Conservation (phyloP, 352 stramenopile genomes). For the Phytopythium montanum region DNA sequence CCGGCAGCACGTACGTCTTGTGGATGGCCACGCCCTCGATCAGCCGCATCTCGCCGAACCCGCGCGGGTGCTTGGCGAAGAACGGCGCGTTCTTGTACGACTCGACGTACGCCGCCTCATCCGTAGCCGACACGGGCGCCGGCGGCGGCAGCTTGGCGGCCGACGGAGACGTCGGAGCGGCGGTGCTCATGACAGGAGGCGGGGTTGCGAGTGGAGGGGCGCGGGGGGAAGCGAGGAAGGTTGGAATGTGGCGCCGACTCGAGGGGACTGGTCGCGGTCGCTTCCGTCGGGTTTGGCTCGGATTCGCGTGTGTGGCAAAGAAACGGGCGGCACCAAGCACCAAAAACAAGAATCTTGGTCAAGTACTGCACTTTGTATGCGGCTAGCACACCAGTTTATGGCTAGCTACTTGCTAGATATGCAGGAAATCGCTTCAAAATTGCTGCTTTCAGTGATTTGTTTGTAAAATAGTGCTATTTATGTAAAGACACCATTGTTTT, state of each 20-base stretch:
- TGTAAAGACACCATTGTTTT: too few relatives aligned
- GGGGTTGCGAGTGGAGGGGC: background rate
- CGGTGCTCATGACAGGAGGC: conserved; percentile 34
- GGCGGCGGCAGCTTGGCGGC: conserved; percentile 8
- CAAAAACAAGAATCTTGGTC: conserved; percentile 12
- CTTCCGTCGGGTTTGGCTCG: background rate
- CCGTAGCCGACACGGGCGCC: conserved; percentile 4
- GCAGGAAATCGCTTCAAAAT: too few relatives aligned
- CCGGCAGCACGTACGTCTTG: conserved; percentile 67
- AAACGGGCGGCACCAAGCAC: conserved; percentile 32
- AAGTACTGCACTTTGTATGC: too few relatives aligned
- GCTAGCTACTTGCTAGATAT: background rate
- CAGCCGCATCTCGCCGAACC: conserved; percentile 77
- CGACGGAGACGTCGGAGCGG: conserved; percentile 1
- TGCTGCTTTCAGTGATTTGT: too few relatives aligned
- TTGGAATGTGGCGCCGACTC: conserved; percentile 1
- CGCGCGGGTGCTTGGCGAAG: conserved; percentile 73
- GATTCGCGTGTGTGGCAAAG: conserved; percentile 9
- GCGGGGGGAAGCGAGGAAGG: background rate
- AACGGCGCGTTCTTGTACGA: conserved; percentile 67
- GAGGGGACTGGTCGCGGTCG: background rate
- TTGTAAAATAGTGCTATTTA: too few relatives aligned
- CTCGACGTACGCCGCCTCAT: conserved; percentile 29
- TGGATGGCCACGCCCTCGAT: conserved; percentile 64
- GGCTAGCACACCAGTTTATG: too few relatives aligned